These are phyloP conservation scores for Bruguiera hainesii DNA, from an alignment of 441 rosid genomes.

Conservation along the genomic window DNA sequence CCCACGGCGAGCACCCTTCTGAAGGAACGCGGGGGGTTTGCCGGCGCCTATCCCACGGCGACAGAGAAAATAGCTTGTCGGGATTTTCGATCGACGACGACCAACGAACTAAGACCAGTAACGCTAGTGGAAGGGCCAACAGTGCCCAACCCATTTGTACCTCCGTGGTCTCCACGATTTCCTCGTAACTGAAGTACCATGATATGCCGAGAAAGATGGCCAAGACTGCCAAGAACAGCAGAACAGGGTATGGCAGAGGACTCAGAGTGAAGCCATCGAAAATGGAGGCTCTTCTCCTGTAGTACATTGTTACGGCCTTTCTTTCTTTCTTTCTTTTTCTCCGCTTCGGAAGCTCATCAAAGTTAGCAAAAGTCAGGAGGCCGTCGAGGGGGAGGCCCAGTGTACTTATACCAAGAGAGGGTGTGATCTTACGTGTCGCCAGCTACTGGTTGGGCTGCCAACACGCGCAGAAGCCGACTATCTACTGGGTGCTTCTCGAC, in stretches of 20 bases:
- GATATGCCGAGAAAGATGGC: conserved; percentile 53
- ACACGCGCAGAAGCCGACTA: neutral
- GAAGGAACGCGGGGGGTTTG: conserved; percentile 30
- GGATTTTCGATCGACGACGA: conserved; percentile 59
- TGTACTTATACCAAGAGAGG: conserved; percentile 18
- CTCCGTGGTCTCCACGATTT: conserved; percentile 49
- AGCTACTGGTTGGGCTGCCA: neutral
- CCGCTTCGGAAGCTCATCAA: too few species aligned
- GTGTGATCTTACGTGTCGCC: neutral
- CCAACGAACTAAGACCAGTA: conserved; percentile 61
- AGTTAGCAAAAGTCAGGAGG: conserved; percentile 7
- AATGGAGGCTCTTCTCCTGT: conserved; percentile 46
- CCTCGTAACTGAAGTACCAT: conserved; percentile 63
- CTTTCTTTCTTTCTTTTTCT: neutral
- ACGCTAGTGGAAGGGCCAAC: conserved; percentile 46
- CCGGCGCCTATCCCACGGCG: conserved; percentile 52
- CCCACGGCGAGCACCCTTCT: conserved; percentile 91
- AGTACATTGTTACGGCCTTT: conserved; percentile 30
- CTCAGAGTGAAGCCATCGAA: conserved; percentile 57
- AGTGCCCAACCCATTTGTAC: conserved; percentile 56
- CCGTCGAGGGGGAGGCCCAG: neutral
- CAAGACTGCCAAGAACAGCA: conserved; percentile 52
- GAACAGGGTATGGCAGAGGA: conserved; percentile 86
- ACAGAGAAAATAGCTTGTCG: conserved; percentile 36
- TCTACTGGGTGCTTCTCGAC: neutral